These are phyloP conservation scores for Penicillium daleae DNA, from an alignment of 495 filamentous ascomycete genomes.

Conservation along the genomic window DNA sequence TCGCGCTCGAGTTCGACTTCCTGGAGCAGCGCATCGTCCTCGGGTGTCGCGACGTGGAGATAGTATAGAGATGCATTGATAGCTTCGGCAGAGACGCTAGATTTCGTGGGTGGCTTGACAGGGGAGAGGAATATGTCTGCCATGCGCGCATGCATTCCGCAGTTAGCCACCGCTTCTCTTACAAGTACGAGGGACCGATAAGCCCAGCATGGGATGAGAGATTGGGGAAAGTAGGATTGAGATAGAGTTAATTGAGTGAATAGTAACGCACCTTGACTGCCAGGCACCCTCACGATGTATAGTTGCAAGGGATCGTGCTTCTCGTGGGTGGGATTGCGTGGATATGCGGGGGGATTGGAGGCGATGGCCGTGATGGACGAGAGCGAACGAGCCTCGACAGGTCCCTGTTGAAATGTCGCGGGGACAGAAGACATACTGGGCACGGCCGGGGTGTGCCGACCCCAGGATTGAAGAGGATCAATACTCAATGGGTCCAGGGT, in stretches of 20 bases:
- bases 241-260: not conserved
- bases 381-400: conserved; percentile 80
- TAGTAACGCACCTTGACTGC: conserved; percentile 71
- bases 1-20: conserved; percentile 46
- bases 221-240: not conserved
- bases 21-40: conserved; percentile 58
- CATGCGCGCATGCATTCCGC: not conserved
- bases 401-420: conserved; percentile 37
- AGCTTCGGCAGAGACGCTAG: conserved; percentile 82
- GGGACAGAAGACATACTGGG: conserved; percentile 25
- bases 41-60: conserved; percentile 73
- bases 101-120: conserved; percentile 79
- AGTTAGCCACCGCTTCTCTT: conserved; percentile 26
- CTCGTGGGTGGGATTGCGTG: conserved; percentile 69
- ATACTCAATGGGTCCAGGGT: not conserved
- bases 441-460: conserved; percentile 35
- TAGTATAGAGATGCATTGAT: conserved; percentile 90
- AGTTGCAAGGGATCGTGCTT: conserved; percentile 70
- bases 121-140: conserved; percentile 94
- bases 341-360: conserved; percentile 83
- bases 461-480: not conserved
- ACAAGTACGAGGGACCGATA: conserved; percentile 10
- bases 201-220: conserved; percentile 4
- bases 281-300: conserved; percentile 91
- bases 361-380: conserved; percentile 79